Evolutionary conservation across 371 early-diverging fungal species (phyloP).

Genomic region (Rhizopus sp.): DNA sequence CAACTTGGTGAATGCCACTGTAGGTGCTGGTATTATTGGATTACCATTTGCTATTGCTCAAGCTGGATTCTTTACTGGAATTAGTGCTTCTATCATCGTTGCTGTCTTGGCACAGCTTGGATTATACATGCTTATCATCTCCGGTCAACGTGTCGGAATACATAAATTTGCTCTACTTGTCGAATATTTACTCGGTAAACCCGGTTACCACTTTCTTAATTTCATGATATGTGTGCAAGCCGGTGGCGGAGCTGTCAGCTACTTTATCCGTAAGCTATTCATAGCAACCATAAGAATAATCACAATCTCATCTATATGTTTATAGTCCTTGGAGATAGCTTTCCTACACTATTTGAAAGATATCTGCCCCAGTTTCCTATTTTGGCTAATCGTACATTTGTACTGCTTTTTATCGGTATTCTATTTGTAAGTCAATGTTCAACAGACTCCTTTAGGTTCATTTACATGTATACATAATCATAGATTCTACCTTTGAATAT

Average conservation of each 20-base stretch:
- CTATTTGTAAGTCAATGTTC: constrained; percentile 34
- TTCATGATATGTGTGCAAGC: constrained; percentile 55
- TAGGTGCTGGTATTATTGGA: constrained; percentile 59
- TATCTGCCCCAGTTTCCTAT: constrained; percentile 40
- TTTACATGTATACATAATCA: constrained; percentile 3
- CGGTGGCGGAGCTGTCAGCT: constrained; percentile 52
- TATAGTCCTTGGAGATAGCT: constrained; percentile 59
- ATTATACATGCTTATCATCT: constrained; percentile 52
- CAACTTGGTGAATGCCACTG: constrained; percentile 63
- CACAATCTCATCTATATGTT: background rate
- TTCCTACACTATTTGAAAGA: constrained; percentile 49
- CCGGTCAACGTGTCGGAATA: constrained; percentile 52
- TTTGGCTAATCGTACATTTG: constrained; percentile 41
- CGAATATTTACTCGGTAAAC: constrained; percentile 55
- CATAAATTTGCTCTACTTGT: constrained; percentile 56
- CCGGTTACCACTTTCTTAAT: constrained; percentile 55
- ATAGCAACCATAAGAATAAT: background rate
- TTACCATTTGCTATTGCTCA: constrained; percentile 54
- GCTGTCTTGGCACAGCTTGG: constrained; percentile 53
- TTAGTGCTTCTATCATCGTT: constrained; percentile 49
- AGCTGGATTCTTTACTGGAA: constrained; percentile 57
- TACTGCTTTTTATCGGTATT: constrained; percentile 42
- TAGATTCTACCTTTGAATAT: constrained; percentile 55
- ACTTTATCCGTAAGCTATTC: constrained; percentile 45
- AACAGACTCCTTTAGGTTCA: background rate